Evolutionary conservation across 1,284 basidiomycete species (phyloP).

Genomic region (Naganishia sp.): DNA sequence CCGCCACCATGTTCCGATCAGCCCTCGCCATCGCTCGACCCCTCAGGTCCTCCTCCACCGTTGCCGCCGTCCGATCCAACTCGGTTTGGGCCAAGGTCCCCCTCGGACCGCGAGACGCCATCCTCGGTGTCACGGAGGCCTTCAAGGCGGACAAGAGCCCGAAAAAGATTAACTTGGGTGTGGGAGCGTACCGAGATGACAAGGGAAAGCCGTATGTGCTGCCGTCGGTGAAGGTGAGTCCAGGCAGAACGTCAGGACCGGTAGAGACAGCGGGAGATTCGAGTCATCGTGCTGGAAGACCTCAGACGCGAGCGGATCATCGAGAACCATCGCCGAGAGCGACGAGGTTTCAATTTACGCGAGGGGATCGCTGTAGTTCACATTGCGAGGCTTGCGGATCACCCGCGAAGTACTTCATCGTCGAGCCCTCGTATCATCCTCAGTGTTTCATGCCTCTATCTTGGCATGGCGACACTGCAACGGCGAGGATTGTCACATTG

Average conservation of each 20-base stretch:
- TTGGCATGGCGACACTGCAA: too few relatives aligned
- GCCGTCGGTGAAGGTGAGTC: slow-evolving; percentile 49
- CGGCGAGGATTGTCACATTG: background rate
- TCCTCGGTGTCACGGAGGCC: slow-evolving; percentile 92
- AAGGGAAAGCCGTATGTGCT: slow-evolving; percentile 55
- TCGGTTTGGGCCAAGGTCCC: slow-evolving; percentile 82
- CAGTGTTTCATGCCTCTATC: too few relatives aligned
- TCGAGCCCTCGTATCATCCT: too few relatives aligned
- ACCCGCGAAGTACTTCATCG: too few relatives aligned
- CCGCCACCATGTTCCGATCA: slow-evolving; percentile 15
- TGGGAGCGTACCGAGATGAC: slow-evolving; percentile 55
- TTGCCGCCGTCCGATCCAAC: slow-evolving; percentile 48
- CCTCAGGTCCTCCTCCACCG: slow-evolving; percentile 11
- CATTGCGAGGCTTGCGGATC: too few relatives aligned
- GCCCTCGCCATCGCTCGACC: slow-evolving; percentile 17
- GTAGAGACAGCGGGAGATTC: too few relatives aligned
- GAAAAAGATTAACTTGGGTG: slow-evolving; percentile 88
- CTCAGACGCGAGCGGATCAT: too few relatives aligned
- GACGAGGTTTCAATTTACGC: too few relatives aligned
- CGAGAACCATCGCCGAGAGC: too few relatives aligned
- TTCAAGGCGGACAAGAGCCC: slow-evolving; percentile 73
- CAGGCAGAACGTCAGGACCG: background rate
- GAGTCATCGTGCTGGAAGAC: too few relatives aligned
- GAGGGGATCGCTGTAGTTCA: too few relatives aligned
- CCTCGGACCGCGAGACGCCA: slow-evolving; percentile 88